phyloP scores from a whole-genome alignment of 1,139 yeast species.

The Suhomyces bolitotheri region DNA sequence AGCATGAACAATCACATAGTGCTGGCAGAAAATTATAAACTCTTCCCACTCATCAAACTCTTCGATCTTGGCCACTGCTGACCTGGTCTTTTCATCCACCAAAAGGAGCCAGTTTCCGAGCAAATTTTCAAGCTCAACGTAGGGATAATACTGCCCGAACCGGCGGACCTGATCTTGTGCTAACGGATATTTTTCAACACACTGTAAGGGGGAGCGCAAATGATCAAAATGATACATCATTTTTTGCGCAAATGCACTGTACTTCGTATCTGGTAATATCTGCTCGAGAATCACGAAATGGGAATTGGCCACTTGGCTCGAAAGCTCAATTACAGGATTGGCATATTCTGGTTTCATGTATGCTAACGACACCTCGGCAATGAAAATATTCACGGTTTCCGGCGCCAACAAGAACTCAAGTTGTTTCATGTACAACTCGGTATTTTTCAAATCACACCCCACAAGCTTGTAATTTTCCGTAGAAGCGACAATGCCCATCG shows the following conservation, averaged over 20 bases:
- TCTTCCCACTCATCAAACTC: conserved; percentile 87
- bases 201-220: conserved; percentile 67
- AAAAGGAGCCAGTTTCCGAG: conserved; percentile 56
- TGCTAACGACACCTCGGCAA: conserved; percentile 83
- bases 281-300: conserved; percentile 75
- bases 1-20: conserved; percentile 70
- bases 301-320: conserved; percentile 45
- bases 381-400: conserved; percentile 51
- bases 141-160: conserved; percentile 45
- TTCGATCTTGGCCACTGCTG: conserved; percentile 53
- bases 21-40: conserved; percentile 74
- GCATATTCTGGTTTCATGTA: conserved; percentile 73
- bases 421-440: conserved; percentile 39
- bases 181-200: conserved; percentile 61
- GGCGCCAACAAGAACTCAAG: conserved; percentile 28
- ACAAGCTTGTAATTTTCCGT: conserved; percentile 55
- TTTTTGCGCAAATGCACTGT: conserved; percentile 70
- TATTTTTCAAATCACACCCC: conserved; percentile 71
- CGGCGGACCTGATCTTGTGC: conserved; percentile 50
- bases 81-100: conserved; percentile 41
- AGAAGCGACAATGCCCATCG: conserved; percentile 34
- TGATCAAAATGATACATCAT: conserved; percentile 74
- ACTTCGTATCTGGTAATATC: conserved; percentile 60
- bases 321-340: conserved; percentile 58
- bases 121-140: conserved; percentile 56